phyloP scores from a whole-genome alignment of 2,329 filamentous ascomycete species.

The Leptographium radiaticola region DNA sequence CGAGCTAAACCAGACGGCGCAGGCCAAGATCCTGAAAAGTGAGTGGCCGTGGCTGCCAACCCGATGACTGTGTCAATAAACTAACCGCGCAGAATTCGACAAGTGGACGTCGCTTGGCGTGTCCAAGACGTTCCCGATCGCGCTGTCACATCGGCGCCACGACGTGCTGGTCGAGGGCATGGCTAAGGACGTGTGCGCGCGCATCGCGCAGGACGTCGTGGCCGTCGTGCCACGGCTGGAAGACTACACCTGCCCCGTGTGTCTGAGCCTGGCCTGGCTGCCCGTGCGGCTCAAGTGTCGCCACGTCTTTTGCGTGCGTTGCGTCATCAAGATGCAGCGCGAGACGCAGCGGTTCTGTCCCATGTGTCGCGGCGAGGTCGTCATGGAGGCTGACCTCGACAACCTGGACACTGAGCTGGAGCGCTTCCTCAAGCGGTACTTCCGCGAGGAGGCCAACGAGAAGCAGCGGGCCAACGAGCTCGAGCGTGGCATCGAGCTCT shows the following conservation, averaged over 20 bases:
- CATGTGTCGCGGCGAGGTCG: constrained; percentile 58
- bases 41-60: constrained; percentile 15
- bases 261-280: constrained; percentile 65
- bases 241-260: constrained; percentile 73
- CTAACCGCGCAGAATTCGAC: constrained; percentile 55
- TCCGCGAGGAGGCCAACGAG: constrained; percentile 55
- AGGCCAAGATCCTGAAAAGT: constrained; percentile 80
- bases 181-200: constrained; percentile 62
- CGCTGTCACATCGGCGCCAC: constrained; percentile 45
- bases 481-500: constrained; percentile 60
- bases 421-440: constrained; percentile 61
- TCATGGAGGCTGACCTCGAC: constrained; percentile 57
- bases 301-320: constrained; percentile 75
- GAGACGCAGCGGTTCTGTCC: constrained; percentile 58
- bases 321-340: constrained; percentile 67
- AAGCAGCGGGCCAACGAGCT: constrained; percentile 61
- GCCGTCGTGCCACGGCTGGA: constrained; percentile 67
- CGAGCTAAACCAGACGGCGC: constrained; percentile 66
- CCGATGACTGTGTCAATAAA: not conserved
- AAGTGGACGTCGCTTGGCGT: constrained; percentile 68
- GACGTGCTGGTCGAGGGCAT: constrained; percentile 54
- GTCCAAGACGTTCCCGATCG: constrained; percentile 46
- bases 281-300: constrained; percentile 64
- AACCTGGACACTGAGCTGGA: constrained; percentile 58
- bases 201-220: constrained; percentile 60